A percentile compares a stretch with the other conserved stretches of the same genome.
phyloP scores from a whole-genome alignment of 495 filamentous ascomycete genomes.

The Daldinia bambusicola region DNA sequence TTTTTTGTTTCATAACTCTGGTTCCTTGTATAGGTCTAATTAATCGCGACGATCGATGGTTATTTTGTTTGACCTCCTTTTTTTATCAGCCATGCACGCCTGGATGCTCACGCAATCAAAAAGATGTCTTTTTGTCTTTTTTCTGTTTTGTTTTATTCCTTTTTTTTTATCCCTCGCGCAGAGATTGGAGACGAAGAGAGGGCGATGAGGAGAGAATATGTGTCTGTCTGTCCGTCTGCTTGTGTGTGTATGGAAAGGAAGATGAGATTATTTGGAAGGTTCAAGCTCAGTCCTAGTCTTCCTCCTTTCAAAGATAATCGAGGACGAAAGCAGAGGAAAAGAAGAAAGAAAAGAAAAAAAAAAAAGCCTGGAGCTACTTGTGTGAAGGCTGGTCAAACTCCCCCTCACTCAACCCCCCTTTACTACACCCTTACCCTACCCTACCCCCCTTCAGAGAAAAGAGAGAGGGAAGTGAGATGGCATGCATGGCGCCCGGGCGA shows the following conservation, averaged over 20 bases:
- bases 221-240: no score
- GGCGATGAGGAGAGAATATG: no score
- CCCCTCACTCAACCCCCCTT: no score
- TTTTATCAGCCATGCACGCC: not conserved
- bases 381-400: constrained; percentile 24
- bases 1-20: constrained; percentile 7
- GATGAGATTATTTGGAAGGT: constrained; percentile 1
- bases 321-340: not conserved
- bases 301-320: not conserved
- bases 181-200: constrained; percentile 4
- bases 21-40: constrained; percentile 3
- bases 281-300: not conserved
- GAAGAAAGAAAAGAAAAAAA: constrained; percentile 5
- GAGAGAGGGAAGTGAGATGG: constrained; percentile 17
- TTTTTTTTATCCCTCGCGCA: not conserved
- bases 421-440: no score
- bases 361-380: constrained; percentile 30
- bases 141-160: not conserved
- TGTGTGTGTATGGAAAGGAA: not conserved
- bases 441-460: constrained; percentile 4
- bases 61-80: not conserved
- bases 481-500: constrained; percentile 21
- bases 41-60: not conserved
- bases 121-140: not conserved
- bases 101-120: constrained; percentile 5